Evolutionary conservation across 805 yeast species (phyloP), one percentile per base, ranked within the genome.

Genomic region (Kluyveromyces aestuarii): DNA sequence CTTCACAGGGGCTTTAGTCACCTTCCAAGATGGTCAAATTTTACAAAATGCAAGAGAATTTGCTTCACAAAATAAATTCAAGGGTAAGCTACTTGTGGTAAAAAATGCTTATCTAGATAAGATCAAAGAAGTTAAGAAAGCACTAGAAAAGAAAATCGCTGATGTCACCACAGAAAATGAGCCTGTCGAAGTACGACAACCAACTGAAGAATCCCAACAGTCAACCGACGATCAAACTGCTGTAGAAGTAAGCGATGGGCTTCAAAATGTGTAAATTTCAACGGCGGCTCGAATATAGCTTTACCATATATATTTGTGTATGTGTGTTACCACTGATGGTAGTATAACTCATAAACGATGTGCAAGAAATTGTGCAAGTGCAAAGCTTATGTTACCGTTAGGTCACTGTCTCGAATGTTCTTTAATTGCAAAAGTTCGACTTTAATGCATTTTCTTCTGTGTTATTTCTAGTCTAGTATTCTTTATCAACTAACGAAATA

Each of bases 1-100:
- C 41, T 55, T 64, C 46, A 72, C 73, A 13, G 73, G 76, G 46
- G 87, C 86, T 46, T 73, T 74, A 66, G 75, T 72, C 45, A 76
- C 72, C 44, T 64, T 76, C 49, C 68, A 71, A 16, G 68, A 70
- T n/a, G 72, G 65, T 2, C 69, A 61, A 17, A 72, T 73, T 2
- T 57, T 77, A 37, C 64, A 64, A 3, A 64, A 64, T n/a, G 78
- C 82, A 2, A 64, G 76, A 41, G 67, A 59, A 17, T 60, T 61
- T 17, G 63, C 76, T 50, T 55, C 68, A 39, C 66, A 62, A 33
- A 63, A 64, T 50, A 71, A 68, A 49, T 56, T 75, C 42, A 55
- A 66, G 38, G 72, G 73, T 37, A 69, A 66, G 51, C 58, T 50
- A 47, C 61, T 74, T 17, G 41, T 45, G 8, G 59, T 75, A 41